Conservation (phyloP, 148 eudicot genomes). For the Rhododendron mucronatum region DNA sequence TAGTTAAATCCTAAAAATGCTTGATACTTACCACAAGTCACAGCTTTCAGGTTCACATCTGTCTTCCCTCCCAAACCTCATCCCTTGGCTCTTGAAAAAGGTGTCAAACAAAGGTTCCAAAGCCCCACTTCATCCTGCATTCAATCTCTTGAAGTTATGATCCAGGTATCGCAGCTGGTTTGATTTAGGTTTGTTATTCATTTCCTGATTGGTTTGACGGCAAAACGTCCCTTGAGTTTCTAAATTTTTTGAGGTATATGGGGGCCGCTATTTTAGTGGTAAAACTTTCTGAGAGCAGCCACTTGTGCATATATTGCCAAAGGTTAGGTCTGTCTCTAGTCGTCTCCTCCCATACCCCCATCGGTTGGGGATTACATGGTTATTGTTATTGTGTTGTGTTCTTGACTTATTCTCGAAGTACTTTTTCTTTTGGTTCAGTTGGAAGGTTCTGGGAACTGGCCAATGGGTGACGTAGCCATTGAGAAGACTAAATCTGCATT, state of each 20-base stretch:
- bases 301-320: background rate
- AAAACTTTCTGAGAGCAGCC: background rate
- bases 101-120: constrained; percentile 22
- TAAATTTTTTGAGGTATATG: background rate
- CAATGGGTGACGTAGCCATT: constrained; percentile 78
- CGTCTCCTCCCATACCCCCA: background rate
- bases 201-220: background rate
- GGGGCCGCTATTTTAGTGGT: background rate
- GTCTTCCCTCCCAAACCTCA: constrained; percentile 84
- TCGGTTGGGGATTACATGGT: background rate
- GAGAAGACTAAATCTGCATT: constrained; percentile 95
- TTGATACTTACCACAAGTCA: constrained; percentile 17
- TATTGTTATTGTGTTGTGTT: background rate
- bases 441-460: constrained; percentile 99
- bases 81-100: constrained; percentile 55
- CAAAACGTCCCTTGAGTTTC: background rate
- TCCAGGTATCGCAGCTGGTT: constrained; percentile 51
- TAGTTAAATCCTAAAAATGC: background rate
- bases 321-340: background rate
- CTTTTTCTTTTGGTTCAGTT: constrained; percentile 39
- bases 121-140: constrained; percentile 62
- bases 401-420: background rate
- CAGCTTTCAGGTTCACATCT: constrained; percentile 93
- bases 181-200: background rate
- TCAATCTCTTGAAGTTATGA: constrained; percentile 77